Base-by-base conservation (phyloP, 2,329 filamentous ascomycete species). In the Rhynchosporium agropyri region DNA sequence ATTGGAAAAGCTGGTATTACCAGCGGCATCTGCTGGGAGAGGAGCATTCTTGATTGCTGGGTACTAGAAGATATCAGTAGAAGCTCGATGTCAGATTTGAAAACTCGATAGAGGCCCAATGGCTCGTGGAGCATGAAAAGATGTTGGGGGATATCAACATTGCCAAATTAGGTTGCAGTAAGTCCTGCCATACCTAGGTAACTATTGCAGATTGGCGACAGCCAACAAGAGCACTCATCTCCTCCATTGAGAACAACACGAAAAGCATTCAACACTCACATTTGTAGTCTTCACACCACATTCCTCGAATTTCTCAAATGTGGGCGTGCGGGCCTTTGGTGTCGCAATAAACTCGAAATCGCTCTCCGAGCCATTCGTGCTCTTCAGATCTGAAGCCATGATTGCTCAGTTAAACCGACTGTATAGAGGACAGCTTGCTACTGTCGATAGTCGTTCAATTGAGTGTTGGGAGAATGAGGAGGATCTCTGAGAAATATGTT, bases 11-110 rank as follows among this genome's bases (percentile, higher is more conserved):
- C 81, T 88, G 70, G 96, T 92, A 77, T 84, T 87, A 69, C 92
- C 90, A 58, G 92, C 81, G 57, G 87, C 91, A 77, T 99, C 95
- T 69, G 93, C 94, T 43, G 95, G 95, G 49, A 98, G 86, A 68
- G 95, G 92, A 55, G 88, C 91, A 86, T 98, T 98, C 76, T 96
- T 91, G 80, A 98, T 98, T 65, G 92, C 80, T 38, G 91, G 89
- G 73, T 87, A 94, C 93, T 96, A 74, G 68, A 5, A 40, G 64
- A 62, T 15, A 58, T 68, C 61, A 71, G 70, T 58, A 69, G 54
- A 60, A 67, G 67, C 43, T 67, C 61, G 68, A 69, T 67, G 75
- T 68, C 69, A 46, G 13, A n/a, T 36, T 13, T 8, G 36, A 20
- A 15, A 20, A 8, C 5, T 29, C 42, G 26, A 36, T 53, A 12